Evolutionary conservation across 1,284 basidiomycete genomes (phyloP), one percentile per base, ranked within the genome.

Genomic region (Rhodofomes roseus): DNA sequence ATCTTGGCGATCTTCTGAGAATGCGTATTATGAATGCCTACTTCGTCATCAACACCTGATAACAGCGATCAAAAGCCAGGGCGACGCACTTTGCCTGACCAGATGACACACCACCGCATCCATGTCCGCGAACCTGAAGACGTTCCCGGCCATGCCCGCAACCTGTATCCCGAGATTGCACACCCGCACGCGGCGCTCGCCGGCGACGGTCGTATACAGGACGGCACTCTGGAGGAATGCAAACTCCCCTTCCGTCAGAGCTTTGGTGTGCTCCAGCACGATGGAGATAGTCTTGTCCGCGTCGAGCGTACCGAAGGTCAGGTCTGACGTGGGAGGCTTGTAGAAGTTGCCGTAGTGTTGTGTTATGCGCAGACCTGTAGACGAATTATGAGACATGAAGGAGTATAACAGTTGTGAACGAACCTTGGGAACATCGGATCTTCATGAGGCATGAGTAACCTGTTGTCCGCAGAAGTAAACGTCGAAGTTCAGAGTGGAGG

Each of bases 111-210:
- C 81, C 0, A 89, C 85, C 2, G 91, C 84, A 67, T 99, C 96
- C 78, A 96, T 82, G 74, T 99, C 97, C 25, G 95, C 95, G 72
- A 82, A 93, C 56, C 92, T 85, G 79, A 96, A 99, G 5, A 99
- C 89, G 70, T 93, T 97, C 18, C 89, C 94, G 12, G 96, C 92
- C 59, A 98, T 76, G 52, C 87, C 84, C 1, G 89, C 91, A 1
- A 95, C 87, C 31, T 89, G 89, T 55, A 98, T 73, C 0, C 90
- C 90, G 22, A 98, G 76, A 69, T 99, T 99, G 71, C 90, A 83
- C 48, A 88, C 85, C 56, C 97, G 81, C 37, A 98, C 96, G 60
- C 95, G 81, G 29, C 97, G 81, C 71, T 93, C 81, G 5, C 97
- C 97, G 4, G 78, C 76, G 1, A 82, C 73, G 1, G 87, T 89